Evolutionary conservation across 768 basidiomycete genomes (phyloP).

Genomic region (Xerocomus spinulosus): DNA sequence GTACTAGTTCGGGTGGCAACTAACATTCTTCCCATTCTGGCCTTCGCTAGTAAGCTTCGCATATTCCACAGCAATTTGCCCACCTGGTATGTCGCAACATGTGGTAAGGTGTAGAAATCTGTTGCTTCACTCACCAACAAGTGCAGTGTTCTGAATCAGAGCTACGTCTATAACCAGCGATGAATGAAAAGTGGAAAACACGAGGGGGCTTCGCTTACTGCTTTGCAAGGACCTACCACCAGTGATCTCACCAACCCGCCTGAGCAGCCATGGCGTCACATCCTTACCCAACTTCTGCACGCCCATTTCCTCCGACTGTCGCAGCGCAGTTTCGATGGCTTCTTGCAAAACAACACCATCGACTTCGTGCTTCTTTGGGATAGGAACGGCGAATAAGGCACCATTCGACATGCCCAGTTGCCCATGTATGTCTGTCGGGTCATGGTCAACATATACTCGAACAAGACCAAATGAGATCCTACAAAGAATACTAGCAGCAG

Average conservation of each 20-base stretch:
- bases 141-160: slow-evolving; percentile 83
- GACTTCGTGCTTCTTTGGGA: slow-evolving; percentile 70
- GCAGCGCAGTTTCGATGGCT: slow-evolving; percentile 79
- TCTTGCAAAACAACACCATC: slow-evolving; percentile 66
- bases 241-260: slow-evolving; percentile 77
- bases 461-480: slow-evolving; percentile 23
- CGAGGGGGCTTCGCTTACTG: slow-evolving; percentile 45
- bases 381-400: slow-evolving; percentile 82
- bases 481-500: slow-evolving; percentile 78
- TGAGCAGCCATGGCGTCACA: slow-evolving; percentile 91
- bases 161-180: slow-evolving; percentile 61
- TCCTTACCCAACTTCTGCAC: slow-evolving; percentile 80
- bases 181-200: slow-evolving; percentile 3
- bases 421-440: slow-evolving; percentile 54
- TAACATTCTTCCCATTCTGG: slow-evolving; percentile 16
- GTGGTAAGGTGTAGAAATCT: not conserved
- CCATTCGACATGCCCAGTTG: slow-evolving; percentile 73
- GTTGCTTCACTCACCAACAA: slow-evolving; percentile 54
- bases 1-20: not conserved
- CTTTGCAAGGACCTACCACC: slow-evolving; percentile 66
- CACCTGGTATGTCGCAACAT: slow-evolving; percentile 43
- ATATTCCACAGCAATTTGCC: slow-evolving; percentile 75
- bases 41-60: slow-evolving; percentile 42
- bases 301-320: slow-evolving; percentile 78
- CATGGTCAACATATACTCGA: slow-evolving; percentile 1